These are phyloP conservation scores for Trichosporon sp. DNA, from an alignment of 1,284 basidiomycete genomes.

Conservation along the genomic window DNA sequence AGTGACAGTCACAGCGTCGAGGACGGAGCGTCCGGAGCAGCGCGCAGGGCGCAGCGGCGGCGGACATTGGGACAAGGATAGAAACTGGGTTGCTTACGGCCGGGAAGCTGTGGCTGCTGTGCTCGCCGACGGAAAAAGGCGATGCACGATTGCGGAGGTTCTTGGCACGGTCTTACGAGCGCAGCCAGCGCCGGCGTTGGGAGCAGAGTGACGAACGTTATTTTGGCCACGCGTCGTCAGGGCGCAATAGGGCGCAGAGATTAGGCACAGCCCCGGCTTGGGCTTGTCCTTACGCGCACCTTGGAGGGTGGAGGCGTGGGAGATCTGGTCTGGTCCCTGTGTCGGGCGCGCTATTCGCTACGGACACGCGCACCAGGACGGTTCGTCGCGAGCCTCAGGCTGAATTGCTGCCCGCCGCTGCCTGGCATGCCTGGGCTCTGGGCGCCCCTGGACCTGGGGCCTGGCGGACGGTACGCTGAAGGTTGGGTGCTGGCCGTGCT, in stretches of 20 bases:
- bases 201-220: not conserved
- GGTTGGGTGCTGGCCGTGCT: not conserved
- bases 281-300: not conserved
- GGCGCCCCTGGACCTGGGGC: not conserved
- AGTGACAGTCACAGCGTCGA: not conserved
- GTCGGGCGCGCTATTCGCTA: not conserved
- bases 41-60: no score
- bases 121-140: not conserved
- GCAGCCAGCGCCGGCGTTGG: not conserved
- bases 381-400: not conserved
- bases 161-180: not conserved
- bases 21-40: not conserved
- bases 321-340: not conserved
- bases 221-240: not conserved
- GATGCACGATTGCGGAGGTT: not conserved
- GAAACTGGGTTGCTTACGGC: not conserved
- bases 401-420: not conserved
- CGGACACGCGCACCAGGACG: not conserved
- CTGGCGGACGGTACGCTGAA: not conserved
- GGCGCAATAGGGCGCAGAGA: not conserved
- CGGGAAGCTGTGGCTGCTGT: not conserved
- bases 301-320: not conserved
- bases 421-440: not conserved
- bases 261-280: not conserved
- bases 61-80: not conserved